Conservation (phyloP, 2,329 filamentous ascomycete species). For the Aaosphaeria pasadenensis region DNA sequence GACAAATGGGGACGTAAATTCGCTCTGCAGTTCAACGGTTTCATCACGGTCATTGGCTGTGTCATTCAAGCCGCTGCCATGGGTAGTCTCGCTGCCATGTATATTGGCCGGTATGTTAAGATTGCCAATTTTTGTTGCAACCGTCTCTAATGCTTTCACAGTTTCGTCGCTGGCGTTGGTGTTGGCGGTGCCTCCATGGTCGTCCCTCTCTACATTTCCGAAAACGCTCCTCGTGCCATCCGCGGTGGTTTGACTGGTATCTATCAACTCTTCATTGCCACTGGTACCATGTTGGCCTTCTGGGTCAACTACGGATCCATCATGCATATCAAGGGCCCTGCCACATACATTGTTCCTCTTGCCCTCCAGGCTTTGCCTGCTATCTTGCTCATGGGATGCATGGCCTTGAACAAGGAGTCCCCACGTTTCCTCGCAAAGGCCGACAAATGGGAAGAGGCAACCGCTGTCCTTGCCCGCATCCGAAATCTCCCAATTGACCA, state of each 20-base stretch:
- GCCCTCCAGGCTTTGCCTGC: constrained; percentile 65
- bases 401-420: constrained; percentile 63
- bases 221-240: constrained; percentile 58
- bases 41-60: constrained; percentile 59
- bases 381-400: constrained; percentile 57
- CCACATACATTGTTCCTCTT: constrained; percentile 61
- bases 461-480: constrained; percentile 54
- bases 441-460: constrained; percentile 66
- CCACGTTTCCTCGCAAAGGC: constrained; percentile 66
- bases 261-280: constrained; percentile 58
- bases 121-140: not conserved
- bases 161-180: constrained; percentile 54
- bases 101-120: constrained; percentile 56
- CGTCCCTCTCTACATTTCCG: constrained; percentile 59
- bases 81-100: constrained; percentile 61
- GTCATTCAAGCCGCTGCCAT: constrained; percentile 62
- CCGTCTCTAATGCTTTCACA: constrained; percentile 8
- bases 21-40: constrained; percentile 55
- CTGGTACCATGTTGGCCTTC: constrained; percentile 52
- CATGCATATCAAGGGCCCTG: constrained; percentile 45
- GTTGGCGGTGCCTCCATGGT: constrained; percentile 55
- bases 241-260: constrained; percentile 59
- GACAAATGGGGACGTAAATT: constrained; percentile 56
- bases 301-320: constrained; percentile 55
- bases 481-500: constrained; percentile 48